Evolutionary conservation across 2,329 filamentous ascomycete genomes (phyloP).

Genomic region (Neoarthrinium moseri): DNA sequence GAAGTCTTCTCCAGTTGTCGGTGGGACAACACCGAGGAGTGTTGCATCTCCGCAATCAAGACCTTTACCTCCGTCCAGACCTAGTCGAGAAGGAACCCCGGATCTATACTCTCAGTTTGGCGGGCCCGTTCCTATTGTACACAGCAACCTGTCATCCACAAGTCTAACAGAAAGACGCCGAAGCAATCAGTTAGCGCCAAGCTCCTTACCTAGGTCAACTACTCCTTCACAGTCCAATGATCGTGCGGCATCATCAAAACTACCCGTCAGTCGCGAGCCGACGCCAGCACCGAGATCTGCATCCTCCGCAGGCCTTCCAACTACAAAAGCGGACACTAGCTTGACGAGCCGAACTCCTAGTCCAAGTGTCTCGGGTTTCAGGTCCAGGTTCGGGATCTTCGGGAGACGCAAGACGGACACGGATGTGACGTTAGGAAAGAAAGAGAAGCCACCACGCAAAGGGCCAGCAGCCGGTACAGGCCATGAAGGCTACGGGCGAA

Average conservation of each 20-base stretch:
- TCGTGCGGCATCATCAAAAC: slow-evolving; percentile 23
- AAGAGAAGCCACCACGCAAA: slow-evolving; percentile 61
- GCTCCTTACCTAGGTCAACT: slow-evolving; percentile 31
- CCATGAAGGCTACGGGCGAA: slow-evolving; percentile 78
- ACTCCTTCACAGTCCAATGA: slow-evolving; percentile 31
- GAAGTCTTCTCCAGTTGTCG: slow-evolving; percentile 25
- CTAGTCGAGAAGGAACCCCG: slow-evolving; percentile 67
- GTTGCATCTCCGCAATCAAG: slow-evolving; percentile 30
- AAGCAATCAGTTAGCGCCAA: slow-evolving; percentile 35
- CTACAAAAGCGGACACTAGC: slow-evolving; percentile 24
- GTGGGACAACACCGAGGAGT: slow-evolving; percentile 23
- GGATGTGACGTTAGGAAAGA: slow-evolving; percentile 50
- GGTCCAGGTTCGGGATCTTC: slow-evolving; percentile 75
- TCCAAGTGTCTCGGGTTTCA: slow-evolving; percentile 56
- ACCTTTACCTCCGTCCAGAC: slow-evolving; percentile 52
- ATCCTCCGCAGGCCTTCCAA: slow-evolving; percentile 13
- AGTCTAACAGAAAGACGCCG: slow-evolving; percentile 48
- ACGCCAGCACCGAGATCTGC: slow-evolving; percentile 29
- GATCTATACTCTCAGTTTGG: slow-evolving; percentile 57
- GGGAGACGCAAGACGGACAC: slow-evolving; percentile 65
- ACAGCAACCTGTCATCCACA: slow-evolving; percentile 56
- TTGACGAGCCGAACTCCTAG: slow-evolving; percentile 46
- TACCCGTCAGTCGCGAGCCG: slow-evolving; percentile 32
- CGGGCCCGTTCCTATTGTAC: slow-evolving; percentile 55
- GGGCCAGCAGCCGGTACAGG: slow-evolving; percentile 91